These are phyloP conservation scores for Acanthamoeba rhysodes DNA, from an alignment of 208 protist genomes.

Conservation along the genomic window DNA sequence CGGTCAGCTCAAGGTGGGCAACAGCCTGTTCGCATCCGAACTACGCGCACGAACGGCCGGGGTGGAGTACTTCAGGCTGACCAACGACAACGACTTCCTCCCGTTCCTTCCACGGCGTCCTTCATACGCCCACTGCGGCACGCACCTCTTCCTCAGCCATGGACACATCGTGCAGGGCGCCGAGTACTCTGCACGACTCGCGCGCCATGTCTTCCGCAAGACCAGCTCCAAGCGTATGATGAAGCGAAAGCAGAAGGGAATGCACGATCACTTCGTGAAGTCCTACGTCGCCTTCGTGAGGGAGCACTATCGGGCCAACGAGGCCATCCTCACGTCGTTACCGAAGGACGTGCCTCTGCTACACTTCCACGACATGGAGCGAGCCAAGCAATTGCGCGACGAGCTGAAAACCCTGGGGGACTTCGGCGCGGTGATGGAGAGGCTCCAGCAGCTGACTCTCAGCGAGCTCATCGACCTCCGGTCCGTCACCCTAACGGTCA, in stretches of 20 bases:
- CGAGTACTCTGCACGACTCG: not conserved
- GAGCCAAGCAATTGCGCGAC: not conserved
- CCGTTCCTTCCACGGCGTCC: not conserved
- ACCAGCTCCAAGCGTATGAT: not conserved
- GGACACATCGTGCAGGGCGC: conserved; percentile 1
- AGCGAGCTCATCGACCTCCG: not conserved
- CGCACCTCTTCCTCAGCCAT: not conserved
- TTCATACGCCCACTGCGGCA: not conserved
- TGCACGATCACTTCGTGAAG: not conserved
- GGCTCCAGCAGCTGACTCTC: not conserved
- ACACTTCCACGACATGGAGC: conserved; percentile 27
- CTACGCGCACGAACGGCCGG: not conserved
- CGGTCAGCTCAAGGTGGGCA: conserved; percentile 62
- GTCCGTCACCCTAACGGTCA: not conserved
- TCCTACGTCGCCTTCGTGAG: not conserved
- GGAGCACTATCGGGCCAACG: not conserved
- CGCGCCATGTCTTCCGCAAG: conserved; percentile 9
- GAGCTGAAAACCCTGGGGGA: not conserved
- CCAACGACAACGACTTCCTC: conserved; percentile 71
- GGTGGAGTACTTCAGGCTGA: conserved; percentile 31
- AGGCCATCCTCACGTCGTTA: not conserved
- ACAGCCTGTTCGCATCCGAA: not conserved
- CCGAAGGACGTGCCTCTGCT: not conserved
- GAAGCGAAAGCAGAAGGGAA: not conserved
- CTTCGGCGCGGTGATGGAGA: not conserved